A percentile compares a stretch with the other conserved stretches of the same genome.
Conservation (phyloP, 2,329 filamentous ascomycete genomes). For the Spiromastix sp. region DNA sequence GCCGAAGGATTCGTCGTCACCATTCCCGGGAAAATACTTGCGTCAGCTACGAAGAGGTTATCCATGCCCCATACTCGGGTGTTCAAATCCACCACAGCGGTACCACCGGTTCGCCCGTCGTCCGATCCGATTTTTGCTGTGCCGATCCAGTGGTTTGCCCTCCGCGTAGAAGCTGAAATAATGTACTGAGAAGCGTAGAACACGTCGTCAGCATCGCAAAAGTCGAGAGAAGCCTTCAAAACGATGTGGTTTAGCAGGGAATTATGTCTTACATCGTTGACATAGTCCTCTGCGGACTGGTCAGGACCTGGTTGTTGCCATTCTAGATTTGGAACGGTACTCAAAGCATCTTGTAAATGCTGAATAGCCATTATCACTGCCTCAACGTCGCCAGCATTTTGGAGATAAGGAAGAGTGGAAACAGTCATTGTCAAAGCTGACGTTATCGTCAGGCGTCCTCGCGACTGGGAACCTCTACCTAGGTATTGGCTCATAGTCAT, state of each 20-base stretch:
- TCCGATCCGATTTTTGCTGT: slow-evolving; percentile 52
- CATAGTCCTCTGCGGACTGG: slow-evolving; percentile 46
- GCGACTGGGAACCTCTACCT: slow-evolving; percentile 2
- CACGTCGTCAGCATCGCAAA: slow-evolving; percentile 31
- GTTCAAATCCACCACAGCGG: slow-evolving; percentile 52
- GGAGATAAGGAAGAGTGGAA: slow-evolving; percentile 2
- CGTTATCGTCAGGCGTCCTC: slow-evolving; percentile 2
- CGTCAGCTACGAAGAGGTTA: slow-evolving; percentile 60
- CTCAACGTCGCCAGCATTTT: slow-evolving; percentile 3
- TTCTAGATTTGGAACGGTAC: slow-evolving; percentile 44
- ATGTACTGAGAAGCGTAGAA: slow-evolving; percentile 29
- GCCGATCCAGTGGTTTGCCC: slow-evolving; percentile 37
- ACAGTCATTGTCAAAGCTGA: slow-evolving; percentile 5
- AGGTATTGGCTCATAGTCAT: slow-evolving; percentile 42
- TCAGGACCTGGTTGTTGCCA: slow-evolving; percentile 45
- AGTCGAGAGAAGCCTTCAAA: no score
- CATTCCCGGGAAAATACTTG: slow-evolving; percentile 58
- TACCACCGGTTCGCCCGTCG: slow-evolving; percentile 45
- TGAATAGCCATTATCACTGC: slow-evolving; percentile 57
- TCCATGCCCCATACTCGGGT: slow-evolving; percentile 57
- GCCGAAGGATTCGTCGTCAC: slow-evolving; percentile 58
- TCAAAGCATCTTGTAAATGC: slow-evolving; percentile 46
- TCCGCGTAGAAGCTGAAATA: slow-evolving; percentile 27
- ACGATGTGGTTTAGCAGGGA: no score
- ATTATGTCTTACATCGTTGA: slow-evolving; percentile 35